These are phyloP conservation scores for Ustilago sp. DNA, from an alignment of 1,284 basidiomycete genomes.

Conservation along the genomic window DNA sequence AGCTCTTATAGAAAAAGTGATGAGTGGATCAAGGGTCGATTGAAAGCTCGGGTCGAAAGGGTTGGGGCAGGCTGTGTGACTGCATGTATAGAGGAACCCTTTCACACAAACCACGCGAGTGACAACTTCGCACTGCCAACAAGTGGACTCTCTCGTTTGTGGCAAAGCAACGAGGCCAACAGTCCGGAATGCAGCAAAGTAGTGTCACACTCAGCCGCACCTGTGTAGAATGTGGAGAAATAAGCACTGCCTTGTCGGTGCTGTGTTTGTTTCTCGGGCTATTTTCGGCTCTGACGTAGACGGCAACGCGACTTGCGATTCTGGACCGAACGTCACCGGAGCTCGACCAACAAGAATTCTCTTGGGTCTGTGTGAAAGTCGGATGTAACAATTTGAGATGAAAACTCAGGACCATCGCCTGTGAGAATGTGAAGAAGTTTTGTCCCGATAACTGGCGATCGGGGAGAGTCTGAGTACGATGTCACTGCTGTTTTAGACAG, in stretches of 20 bases:
- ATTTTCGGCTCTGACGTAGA: conserved; percentile 15
- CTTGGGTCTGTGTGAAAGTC: no score
- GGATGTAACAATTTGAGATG: no score
- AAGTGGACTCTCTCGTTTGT: background rate
- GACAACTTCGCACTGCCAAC: background rate
- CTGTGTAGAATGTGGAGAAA: background rate
- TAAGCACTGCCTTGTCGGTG: background rate
- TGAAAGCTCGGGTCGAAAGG: background rate
- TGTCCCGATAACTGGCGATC: no score
- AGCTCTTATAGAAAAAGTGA: background rate
- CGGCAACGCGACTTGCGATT: conserved; percentile 1
- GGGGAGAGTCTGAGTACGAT: no score
- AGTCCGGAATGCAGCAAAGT: background rate
- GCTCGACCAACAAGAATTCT: no score
- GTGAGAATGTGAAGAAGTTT: no score
- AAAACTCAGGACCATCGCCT: no score
- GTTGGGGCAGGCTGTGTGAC: background rate
- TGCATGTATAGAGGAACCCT: background rate
- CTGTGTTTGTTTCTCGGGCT: background rate
- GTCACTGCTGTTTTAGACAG: no score
- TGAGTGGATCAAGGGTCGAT: background rate
- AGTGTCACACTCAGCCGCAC: background rate
- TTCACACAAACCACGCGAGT: background rate
- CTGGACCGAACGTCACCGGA: background rate
- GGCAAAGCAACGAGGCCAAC: background rate